A percentile compares a stretch with the other conserved stretches of the same genome.
These are phyloP conservation scores for Cryptococcus floricola DNA, from an alignment of 1,284 basidiomycete species.

Conservation along the genomic window DNA sequence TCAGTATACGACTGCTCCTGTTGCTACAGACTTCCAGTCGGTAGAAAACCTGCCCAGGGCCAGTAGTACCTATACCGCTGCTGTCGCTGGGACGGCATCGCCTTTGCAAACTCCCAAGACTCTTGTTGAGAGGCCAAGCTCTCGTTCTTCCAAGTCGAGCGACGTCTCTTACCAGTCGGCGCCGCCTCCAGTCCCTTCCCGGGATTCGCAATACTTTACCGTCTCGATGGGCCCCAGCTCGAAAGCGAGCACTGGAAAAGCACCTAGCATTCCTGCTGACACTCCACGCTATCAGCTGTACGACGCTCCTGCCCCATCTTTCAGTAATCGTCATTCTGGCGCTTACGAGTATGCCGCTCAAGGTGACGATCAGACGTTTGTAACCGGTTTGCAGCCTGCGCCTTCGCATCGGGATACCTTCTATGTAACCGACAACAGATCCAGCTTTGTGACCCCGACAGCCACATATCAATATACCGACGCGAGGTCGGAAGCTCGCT, in stretches of 20 bases:
- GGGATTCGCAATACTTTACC: slow-evolving; percentile 24
- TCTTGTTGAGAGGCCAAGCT: slow-evolving; percentile 4
- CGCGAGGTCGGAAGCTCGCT: neutral
- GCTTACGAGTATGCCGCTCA: neutral
- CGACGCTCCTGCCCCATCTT: slow-evolving; percentile 20
- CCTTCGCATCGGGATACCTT: neutral
- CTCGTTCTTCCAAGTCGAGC: slow-evolving; percentile 10
- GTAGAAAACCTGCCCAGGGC: neutral
- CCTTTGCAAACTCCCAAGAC: slow-evolving; percentile 12
- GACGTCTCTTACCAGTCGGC: slow-evolving; percentile 24
- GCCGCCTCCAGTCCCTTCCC: slow-evolving; percentile 26
- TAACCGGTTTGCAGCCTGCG: neutral
- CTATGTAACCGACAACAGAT: slow-evolving; percentile 1
- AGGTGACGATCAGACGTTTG: neutral
- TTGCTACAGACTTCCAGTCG: neutral
- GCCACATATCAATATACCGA: neutral
- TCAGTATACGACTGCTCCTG: slow-evolving; percentile 2
- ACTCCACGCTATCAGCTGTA: slow-evolving; percentile 25
- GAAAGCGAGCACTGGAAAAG: neutral
- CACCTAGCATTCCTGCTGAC: neutral
- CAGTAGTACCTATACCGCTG: neutral
- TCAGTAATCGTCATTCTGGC: neutral
- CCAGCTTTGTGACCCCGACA: neutral
- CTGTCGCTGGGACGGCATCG: slow-evolving; percentile 7
- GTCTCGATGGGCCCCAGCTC: slow-evolving; percentile 11